Base-by-base conservation (phyloP, 345 rosid species). In the Physaria fendleri region DNA sequence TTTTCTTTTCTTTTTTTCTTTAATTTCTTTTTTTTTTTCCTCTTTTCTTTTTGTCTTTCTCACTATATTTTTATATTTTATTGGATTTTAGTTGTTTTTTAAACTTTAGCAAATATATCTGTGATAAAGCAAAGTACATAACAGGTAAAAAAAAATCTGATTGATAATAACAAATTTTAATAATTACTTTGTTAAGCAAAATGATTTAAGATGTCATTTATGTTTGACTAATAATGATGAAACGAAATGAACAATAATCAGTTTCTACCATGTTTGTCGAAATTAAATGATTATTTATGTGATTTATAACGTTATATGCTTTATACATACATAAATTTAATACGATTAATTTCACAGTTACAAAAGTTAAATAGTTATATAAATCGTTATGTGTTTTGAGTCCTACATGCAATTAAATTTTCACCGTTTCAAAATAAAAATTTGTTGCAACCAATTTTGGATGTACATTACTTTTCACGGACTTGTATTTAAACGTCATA, bases 31-130 rank as follows among this genome's bases (percentile, higher is more conserved):
- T 21, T 60, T 68, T 68, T 27, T 53, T 44, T 53, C 62, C 6
- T 54, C 62, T 53, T 55, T 62, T 62, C 47, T 56, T 70, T 69
- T 70, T 70, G 69, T 70, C 74, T 62, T 70, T 70, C 55, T 50
- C 68, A 57, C 53, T 46, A 48, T 50, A 0, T 14, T 38, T 51
- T 14, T 18, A 5, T 1, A 8, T 22, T 11, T 54, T 45, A 8
- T 53, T 58, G 59, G 35, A 40, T 22, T 44, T 27, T 56, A 2
- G 30, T 32, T 51, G 40, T 15, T 29, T 63, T 3, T 12, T 43
- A n/a, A n/a, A n/a, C n/a, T 61, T 38, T 25, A 32, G 45, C 22
- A 33, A 44, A 4, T 32, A 3, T 32, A 11, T n/a, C 37, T 32
- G 37, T 32, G n/a, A 11, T 10, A 32, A 32, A 32, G 35, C n/a